Conservation (phyloP, 306 rosid genomes). For the Argentina anserina region DNA sequence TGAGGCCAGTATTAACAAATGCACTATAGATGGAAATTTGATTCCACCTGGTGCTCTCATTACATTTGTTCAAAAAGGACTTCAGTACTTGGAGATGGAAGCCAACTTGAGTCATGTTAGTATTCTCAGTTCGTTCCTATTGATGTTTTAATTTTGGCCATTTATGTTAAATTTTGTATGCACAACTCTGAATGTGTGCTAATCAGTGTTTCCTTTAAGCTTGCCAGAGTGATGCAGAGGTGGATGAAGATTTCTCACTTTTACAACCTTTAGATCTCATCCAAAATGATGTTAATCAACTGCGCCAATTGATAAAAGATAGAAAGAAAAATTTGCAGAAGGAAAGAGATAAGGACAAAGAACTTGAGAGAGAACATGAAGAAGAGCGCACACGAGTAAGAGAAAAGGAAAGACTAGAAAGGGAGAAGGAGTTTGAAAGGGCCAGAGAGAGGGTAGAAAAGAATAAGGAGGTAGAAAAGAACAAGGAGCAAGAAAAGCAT, state of each 20-base stretch:
- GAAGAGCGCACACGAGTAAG: constrained; percentile 57
- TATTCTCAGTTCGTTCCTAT: constrained; percentile 28
- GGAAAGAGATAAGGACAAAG: constrained; percentile 56
- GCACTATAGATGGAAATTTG: constrained; percentile 81
- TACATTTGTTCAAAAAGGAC: constrained; percentile 88
- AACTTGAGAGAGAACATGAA: constrained; percentile 60
- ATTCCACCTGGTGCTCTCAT: constrained; percentile 86
- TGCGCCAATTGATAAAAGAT: constrained; percentile 71
- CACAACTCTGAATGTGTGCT: constrained; percentile 40
- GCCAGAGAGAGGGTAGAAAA: constrained; percentile 57
- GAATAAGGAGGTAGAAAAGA: constrained; percentile 57
- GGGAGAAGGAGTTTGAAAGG: constrained; percentile 60
- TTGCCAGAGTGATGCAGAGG: constrained; percentile 85
- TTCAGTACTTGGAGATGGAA: constrained; percentile 97
- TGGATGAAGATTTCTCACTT: constrained; percentile 95
- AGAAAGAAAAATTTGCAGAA: constrained; percentile 56
- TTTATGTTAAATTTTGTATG: neutral
- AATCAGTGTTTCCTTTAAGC: constrained; percentile 64
- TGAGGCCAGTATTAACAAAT: constrained; percentile 87
- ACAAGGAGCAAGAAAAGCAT: constrained; percentile 52
- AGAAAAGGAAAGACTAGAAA: constrained; percentile 64
- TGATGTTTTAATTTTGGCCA: neutral
- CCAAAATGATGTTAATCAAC: constrained; percentile 78
- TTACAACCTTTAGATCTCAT: constrained; percentile 88
- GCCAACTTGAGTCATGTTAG: constrained; percentile 96